Percentiles rank a stretch among this genome's conserved stretches.
phyloP scores from a whole-genome alignment of 257 asterid genomes.

The Scutellaria baicalensis region DNA sequence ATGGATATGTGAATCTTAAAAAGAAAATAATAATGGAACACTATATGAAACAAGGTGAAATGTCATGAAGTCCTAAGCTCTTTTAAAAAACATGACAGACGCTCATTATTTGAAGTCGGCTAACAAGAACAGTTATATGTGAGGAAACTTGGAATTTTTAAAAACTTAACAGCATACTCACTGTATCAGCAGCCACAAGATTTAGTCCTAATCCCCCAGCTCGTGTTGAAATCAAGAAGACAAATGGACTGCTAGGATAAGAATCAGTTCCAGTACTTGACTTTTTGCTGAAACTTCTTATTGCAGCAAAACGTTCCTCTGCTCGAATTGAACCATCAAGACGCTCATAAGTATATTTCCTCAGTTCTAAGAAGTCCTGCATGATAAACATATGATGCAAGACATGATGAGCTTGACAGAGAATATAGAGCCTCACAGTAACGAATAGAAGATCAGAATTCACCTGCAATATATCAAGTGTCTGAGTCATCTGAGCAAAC shows the following conservation, averaged over 20 bases:
- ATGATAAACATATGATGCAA: constrained; percentile 7
- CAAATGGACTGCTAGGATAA: constrained; percentile 42
- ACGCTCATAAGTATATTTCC: constrained; percentile 86
- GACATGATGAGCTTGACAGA: constrained; percentile 9
- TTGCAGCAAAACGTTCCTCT: constrained; percentile 95
- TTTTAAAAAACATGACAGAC: neutral
- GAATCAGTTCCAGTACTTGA: constrained; percentile 27
- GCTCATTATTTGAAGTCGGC: neutral
- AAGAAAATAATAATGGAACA: neutral
- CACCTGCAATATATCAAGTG: constrained; percentile 91
- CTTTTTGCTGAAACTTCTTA: constrained; percentile 73
- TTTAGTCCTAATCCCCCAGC: constrained; percentile 99
- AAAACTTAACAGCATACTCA: constrained; percentile 22
- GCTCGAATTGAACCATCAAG: constrained; percentile 97
- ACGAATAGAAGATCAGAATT: constrained; percentile 8
- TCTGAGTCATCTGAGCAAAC: constrained; percentile 95
- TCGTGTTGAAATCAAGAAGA: constrained; percentile 90
- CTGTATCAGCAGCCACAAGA: constrained; percentile 99
- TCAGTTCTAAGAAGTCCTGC: constrained; percentile 84
- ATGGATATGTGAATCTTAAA: neutral
- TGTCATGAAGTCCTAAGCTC: neutral
- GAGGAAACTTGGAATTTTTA: neutral
- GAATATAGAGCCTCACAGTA: constrained; percentile 2
- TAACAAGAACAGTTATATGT: neutral
- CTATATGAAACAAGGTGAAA: neutral